Percentiles rank a stretch among this genome's conserved stretches.
These are phyloP conservation scores for Penicillium griseofulvum DNA, from an alignment of 2,329 filamentous ascomycete genomes.

Conservation along the genomic window DNA sequence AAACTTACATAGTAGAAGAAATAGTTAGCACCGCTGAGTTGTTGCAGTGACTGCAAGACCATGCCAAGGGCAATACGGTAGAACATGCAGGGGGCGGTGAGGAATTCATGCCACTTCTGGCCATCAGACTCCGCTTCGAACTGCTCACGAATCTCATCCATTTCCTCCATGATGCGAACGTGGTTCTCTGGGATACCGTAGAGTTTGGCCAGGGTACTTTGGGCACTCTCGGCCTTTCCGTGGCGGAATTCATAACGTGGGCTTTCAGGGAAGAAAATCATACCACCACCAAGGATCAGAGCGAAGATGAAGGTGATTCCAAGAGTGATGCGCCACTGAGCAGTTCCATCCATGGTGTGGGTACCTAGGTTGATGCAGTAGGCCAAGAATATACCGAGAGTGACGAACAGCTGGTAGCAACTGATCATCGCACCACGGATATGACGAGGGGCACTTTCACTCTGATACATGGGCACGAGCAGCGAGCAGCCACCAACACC, in stretches of 20 bases:
- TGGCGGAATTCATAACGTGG: slow-evolving; percentile 59
- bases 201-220: slow-evolving; percentile 52
- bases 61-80: slow-evolving; percentile 46
- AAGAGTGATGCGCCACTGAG: slow-evolving; percentile 52
- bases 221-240: slow-evolving; percentile 52
- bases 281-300: slow-evolving; percentile 54
- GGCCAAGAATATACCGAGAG: slow-evolving; percentile 47
- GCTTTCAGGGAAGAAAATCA: slow-evolving; percentile 56
- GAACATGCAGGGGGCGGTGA: slow-evolving; percentile 47
- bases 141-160: slow-evolving; percentile 57
- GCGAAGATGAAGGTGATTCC: slow-evolving; percentile 59
- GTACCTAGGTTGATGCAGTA: slow-evolving; percentile 49
- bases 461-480: slow-evolving; percentile 48
- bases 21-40: slow-evolving; percentile 48
- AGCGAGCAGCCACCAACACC: slow-evolving; percentile 47
- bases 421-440: slow-evolving; percentile 48
- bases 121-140: slow-evolving; percentile 52
- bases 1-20: slow-evolving; percentile 54
- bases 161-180: slow-evolving; percentile 52
- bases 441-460: slow-evolving; percentile 47
- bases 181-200: slow-evolving; percentile 57
- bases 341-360: slow-evolving; percentile 39
- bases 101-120: slow-evolving; percentile 42
- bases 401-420: slow-evolving; percentile 51
- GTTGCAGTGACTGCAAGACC: slow-evolving; percentile 44